Percentiles rank a stretch among this genome's conserved stretches.
Evolutionary conservation across 257 asterid species (phyloP).

Genomic region (Scutellaria baicalensis): DNA sequence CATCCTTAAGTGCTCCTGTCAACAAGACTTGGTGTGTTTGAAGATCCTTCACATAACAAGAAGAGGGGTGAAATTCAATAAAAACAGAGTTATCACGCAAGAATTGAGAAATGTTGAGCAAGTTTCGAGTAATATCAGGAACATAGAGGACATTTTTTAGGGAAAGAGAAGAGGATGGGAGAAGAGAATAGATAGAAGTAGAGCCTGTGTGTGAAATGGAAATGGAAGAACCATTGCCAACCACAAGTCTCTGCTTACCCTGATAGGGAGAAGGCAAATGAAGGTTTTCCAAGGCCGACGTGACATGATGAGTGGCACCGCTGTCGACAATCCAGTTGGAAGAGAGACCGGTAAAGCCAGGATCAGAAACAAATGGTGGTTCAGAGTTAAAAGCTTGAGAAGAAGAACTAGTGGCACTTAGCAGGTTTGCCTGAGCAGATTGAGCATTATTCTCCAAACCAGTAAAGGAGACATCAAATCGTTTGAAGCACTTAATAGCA

Average conservation of each 20-base stretch:
- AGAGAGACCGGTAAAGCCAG: too few species aligned
- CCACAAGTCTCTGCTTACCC: not conserved
- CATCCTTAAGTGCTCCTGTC: not conserved
- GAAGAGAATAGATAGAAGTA: not conserved
- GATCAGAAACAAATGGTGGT: too few species aligned
- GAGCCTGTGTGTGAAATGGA: not conserved
- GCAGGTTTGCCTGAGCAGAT: not conserved
- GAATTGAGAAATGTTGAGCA: not conserved
- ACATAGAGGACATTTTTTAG: not conserved
- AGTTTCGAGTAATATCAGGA: not conserved
- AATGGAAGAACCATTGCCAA: not conserved
- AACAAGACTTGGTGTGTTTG: not conserved
- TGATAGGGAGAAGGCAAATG: not conserved
- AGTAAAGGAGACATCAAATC: not conserved
- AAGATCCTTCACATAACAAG: not conserved
- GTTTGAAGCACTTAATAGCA: not conserved
- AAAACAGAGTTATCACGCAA: not conserved
- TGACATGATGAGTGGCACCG: not conserved
- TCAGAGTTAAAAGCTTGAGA: not conserved
- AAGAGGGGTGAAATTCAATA: not conserved
- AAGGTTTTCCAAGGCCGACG: not conserved
- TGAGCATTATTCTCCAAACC: not conserved
- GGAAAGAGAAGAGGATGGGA: not conserved
- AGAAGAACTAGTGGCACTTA: too few species aligned
- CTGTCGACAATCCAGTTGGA: not conserved